Conservation (phyloP, 257 asterid species). For the Solanum medicagineum region DNA sequence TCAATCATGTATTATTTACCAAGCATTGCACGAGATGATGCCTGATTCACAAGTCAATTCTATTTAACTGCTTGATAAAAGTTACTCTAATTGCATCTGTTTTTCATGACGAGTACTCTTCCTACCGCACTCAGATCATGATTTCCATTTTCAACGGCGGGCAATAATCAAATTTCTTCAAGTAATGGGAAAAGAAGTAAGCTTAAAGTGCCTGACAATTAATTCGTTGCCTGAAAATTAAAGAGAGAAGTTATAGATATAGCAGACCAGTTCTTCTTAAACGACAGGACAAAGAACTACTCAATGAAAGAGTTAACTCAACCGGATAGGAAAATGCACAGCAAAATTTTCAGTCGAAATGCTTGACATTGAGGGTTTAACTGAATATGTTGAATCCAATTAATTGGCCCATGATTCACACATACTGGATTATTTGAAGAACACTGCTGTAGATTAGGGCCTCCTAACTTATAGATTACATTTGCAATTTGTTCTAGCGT, state of each 20-base stretch:
- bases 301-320: neutral
- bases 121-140: neutral
- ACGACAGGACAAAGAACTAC: neutral
- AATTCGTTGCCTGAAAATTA: neutral
- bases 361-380: neutral
- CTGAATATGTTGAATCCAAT: neutral
- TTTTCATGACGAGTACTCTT: neutral
- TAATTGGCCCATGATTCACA: neutral
- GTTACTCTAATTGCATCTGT: neutral
- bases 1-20: neutral
- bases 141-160: neutral
- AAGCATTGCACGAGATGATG: neutral
- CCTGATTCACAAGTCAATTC: neutral
- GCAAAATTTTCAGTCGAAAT: neutral
- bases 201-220: neutral
- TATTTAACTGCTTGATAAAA: neutral
- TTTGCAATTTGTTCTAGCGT: neutral
- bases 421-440: neutral
- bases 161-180: neutral
- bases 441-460: neutral
- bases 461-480: neutral
- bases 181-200: neutral
- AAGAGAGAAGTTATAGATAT: neutral
- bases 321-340: neutral
- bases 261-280: neutral